Evolutionary conservation across 2,329 filamentous ascomycete species (phyloP).

Genomic region (Aschersonia sp.): DNA sequence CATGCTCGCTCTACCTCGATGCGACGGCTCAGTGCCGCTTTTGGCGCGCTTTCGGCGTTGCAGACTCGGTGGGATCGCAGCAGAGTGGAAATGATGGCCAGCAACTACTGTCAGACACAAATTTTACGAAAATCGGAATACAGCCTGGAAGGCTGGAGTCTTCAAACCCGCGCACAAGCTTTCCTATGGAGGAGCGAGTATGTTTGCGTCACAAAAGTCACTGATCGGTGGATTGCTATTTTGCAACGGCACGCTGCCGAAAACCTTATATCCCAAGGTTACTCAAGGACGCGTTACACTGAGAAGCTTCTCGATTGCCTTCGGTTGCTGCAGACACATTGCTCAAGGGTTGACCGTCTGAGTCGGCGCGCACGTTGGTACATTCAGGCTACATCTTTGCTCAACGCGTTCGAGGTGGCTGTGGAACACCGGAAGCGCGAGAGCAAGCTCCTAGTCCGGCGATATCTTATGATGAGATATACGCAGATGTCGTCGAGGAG

Average conservation of each 20-base stretch:
- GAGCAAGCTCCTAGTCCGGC: conserved; percentile 15
- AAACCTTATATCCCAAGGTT: background rate
- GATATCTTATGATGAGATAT: conserved; percentile 19
- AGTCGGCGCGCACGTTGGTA: conserved; percentile 15
- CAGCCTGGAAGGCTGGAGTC: conserved; percentile 17
- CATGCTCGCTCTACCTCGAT: conserved; percentile 3
- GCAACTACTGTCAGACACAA: conserved; percentile 8
- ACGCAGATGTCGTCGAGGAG: conserved; percentile 17
- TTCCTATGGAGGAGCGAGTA: conserved; percentile 20
- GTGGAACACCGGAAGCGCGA: conserved; percentile 12
- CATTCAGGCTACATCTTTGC: conserved; percentile 13
- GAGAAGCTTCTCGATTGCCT: background rate
- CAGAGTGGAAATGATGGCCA: conserved; percentile 12
- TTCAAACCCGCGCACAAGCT: conserved; percentile 17
- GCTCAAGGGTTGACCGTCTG: conserved; percentile 8
- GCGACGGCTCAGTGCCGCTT: conserved; percentile 5
- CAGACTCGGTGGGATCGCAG: conserved; percentile 16
- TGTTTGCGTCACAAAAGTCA: conserved; percentile 11
- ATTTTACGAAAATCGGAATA: conserved; percentile 8
- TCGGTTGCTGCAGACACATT: background rate
- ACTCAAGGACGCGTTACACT: background rate
- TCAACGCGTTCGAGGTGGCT: conserved; percentile 12
- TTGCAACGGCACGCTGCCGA: background rate
- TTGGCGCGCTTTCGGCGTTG: conserved; percentile 11
- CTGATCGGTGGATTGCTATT: conserved; percentile 14